phyloP scores from a whole-genome alignment of 306 rosid species.

The Rosa persica region DNA sequence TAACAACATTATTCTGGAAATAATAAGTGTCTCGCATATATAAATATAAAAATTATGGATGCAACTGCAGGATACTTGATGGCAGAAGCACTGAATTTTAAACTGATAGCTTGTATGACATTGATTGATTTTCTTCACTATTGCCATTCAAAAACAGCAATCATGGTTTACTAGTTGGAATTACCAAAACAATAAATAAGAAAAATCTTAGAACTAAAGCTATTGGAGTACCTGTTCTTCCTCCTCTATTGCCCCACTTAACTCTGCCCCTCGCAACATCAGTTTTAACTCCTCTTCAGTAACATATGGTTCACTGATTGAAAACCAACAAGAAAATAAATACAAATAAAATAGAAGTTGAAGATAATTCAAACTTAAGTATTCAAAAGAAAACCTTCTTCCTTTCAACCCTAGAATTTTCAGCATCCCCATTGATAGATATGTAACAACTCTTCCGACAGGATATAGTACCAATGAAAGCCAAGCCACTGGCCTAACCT shows the following conservation, averaged over 20 bases:
- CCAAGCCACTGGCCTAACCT: constrained; percentile 99
- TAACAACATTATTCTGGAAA: background rate
- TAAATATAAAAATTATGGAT: background rate
- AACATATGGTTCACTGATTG: constrained; percentile 89
- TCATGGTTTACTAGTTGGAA: background rate
- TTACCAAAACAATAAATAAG: constrained; percentile 1
- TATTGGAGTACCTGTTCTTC: constrained; percentile 85
- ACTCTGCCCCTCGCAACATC: constrained; percentile 98
- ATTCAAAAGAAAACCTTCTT: constrained; percentile 59
- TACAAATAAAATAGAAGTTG: background rate
- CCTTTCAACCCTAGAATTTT: constrained; percentile 95
- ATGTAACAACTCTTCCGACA: constrained; percentile 89
- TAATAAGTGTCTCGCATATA: background rate
- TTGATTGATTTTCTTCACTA: background rate
- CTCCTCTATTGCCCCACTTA: constrained; percentile 99
- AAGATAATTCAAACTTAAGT: constrained; percentile 22
- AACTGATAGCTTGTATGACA: background rate
- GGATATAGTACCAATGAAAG: constrained; percentile 92
- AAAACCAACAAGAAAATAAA: constrained; percentile 15
- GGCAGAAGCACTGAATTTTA: background rate
- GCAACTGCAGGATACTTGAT: background rate
- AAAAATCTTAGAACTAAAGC: background rate
- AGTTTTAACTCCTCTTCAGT: constrained; percentile 96
- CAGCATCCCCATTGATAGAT: constrained; percentile 95
- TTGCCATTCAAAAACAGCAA: background rate